Conservation (phyloP, 176 grass and related monocot genomes). For the Ensete glaucum region DNA sequence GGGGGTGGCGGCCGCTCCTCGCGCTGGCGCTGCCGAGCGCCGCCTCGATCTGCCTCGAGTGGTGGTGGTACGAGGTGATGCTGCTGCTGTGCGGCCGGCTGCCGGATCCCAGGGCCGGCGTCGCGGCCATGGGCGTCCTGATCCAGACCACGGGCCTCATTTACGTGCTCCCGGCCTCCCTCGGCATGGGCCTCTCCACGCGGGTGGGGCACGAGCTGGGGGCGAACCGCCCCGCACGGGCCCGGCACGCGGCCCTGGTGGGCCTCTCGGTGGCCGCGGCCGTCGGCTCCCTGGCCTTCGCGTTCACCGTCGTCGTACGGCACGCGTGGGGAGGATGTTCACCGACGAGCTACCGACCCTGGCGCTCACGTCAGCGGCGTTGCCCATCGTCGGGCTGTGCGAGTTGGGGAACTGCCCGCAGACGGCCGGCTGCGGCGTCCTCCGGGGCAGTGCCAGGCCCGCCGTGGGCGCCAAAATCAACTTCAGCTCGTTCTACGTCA, state of each 20-base stretch:
- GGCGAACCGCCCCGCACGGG: neutral
- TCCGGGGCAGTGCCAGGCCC: constrained; percentile 6
- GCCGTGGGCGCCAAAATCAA: constrained; percentile 7
- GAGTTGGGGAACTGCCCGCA: constrained; percentile 18
- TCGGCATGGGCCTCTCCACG: constrained; percentile 15
- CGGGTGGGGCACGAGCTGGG: constrained; percentile 21
- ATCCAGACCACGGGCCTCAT: constrained; percentile 22
- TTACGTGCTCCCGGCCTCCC: constrained; percentile 9
- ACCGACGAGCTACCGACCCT: neutral
- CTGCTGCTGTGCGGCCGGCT: constrained; percentile 16
- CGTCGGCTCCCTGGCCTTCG: neutral
- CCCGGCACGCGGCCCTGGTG: neutral
- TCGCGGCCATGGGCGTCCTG: constrained; percentile 17
- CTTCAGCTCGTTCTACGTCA: constrained; percentile 14
- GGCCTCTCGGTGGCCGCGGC: neutral
- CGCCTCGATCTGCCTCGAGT: constrained; percentile 17
- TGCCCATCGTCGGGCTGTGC: constrained; percentile 15
- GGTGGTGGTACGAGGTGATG: constrained; percentile 24
- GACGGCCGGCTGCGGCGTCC: constrained; percentile 12
- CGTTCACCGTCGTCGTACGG: constrained; percentile 1
- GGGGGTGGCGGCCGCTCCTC: neutral
- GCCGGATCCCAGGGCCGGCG: constrained; percentile 5
- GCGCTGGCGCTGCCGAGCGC: constrained; percentile 2
- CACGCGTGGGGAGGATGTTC: constrained; percentile 13
- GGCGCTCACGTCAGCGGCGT: constrained; percentile 4